phyloP scores from a whole-genome alignment of 2,329 filamentous ascomycete species.

The Colletotrichum magnum region DNA sequence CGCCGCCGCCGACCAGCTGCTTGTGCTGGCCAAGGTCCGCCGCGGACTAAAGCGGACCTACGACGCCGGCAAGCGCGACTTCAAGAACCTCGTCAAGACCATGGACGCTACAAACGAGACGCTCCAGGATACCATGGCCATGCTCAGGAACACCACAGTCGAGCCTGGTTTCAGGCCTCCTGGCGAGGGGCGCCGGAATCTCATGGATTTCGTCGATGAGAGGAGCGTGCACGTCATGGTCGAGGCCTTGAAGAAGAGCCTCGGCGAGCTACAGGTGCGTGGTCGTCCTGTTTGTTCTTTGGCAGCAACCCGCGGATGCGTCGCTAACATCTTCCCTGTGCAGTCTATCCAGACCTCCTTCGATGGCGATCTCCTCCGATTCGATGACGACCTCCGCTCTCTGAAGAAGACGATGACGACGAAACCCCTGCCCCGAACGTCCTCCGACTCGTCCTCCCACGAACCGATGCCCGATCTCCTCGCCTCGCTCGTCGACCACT shows the following conservation, averaged over 20 bases:
- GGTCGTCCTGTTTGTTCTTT: neutral
- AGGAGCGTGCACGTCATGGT: constrained; percentile 76
- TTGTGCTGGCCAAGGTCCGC: constrained; percentile 66
- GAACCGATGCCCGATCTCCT: constrained; percentile 67
- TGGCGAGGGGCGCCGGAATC: constrained; percentile 70
- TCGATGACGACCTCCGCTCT: constrained; percentile 80
- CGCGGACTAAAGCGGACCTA: constrained; percentile 68
- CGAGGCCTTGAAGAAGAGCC: constrained; percentile 77
- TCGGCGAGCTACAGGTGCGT: constrained; percentile 77
- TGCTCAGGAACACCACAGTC: constrained; percentile 75
- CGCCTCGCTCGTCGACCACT: constrained; percentile 78
- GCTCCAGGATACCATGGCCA: constrained; percentile 76
- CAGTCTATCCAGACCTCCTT: constrained; percentile 79
- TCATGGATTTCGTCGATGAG: constrained; percentile 85
- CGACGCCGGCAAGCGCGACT: constrained; percentile 71
- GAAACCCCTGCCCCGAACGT: constrained; percentile 50
- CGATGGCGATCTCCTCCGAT: constrained; percentile 80
- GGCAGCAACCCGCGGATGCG: neutral
- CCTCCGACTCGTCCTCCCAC: constrained; percentile 53
- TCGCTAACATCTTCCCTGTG: neutral
- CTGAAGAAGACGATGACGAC: constrained; percentile 72
- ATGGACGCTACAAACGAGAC: constrained; percentile 77
- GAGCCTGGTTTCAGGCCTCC: constrained; percentile 73
- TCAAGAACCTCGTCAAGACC: constrained; percentile 71
- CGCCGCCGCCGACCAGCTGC: constrained; percentile 71